A percentile compares a stretch with the other conserved stretches of the same genome.
phyloP scores from a whole-genome alignment of 768 basidiomycete species.

The Cyathus striatus region DNA sequence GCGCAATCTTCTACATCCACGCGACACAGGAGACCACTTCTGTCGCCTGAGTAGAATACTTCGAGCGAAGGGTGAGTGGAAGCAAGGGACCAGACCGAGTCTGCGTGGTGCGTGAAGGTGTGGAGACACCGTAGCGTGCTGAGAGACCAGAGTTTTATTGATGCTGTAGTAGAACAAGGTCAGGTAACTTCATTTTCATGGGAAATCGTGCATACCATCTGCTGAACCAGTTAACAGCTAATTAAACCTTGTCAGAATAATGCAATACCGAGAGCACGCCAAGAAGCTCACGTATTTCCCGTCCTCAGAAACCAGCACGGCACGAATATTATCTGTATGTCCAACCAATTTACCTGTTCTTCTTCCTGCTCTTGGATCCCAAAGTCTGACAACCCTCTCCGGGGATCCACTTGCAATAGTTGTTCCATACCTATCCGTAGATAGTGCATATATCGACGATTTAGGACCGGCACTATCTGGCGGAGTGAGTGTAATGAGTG shows the following conservation, averaged over 20 bases:
- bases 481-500: constrained; percentile 62
- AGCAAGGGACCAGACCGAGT: constrained; percentile 90
- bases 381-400: constrained; percentile 84
- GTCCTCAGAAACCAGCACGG: constrained; percentile 86
- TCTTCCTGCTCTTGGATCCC: constrained; percentile 89
- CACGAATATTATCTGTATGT: constrained; percentile 94
- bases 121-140: constrained; percentile 85
- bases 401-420: constrained; percentile 88
- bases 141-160: constrained; percentile 94
- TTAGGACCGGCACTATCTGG: constrained; percentile 64
- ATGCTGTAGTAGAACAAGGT: constrained; percentile 34
- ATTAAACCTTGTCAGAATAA: constrained; percentile 2
- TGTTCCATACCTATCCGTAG: constrained; percentile 74
- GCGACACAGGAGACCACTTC: constrained; percentile 82
- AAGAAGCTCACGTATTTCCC: constrained; percentile 71
- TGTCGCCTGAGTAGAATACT: constrained; percentile 93
- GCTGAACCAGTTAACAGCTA: constrained; percentile 84
- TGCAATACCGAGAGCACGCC: constrained; percentile 2
- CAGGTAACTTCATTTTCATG: constrained; percentile 10
- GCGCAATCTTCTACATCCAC: constrained; percentile 84
- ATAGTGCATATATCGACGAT: constrained; percentile 73
- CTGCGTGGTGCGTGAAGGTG: constrained; percentile 93
- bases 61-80: constrained; percentile 83
- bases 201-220: constrained; percentile 49
- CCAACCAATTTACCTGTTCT: constrained; percentile 85